Evolutionary conservation across 2,329 filamentous ascomycete genomes (phyloP).

Genomic region (Epichloe festucae): DNA sequence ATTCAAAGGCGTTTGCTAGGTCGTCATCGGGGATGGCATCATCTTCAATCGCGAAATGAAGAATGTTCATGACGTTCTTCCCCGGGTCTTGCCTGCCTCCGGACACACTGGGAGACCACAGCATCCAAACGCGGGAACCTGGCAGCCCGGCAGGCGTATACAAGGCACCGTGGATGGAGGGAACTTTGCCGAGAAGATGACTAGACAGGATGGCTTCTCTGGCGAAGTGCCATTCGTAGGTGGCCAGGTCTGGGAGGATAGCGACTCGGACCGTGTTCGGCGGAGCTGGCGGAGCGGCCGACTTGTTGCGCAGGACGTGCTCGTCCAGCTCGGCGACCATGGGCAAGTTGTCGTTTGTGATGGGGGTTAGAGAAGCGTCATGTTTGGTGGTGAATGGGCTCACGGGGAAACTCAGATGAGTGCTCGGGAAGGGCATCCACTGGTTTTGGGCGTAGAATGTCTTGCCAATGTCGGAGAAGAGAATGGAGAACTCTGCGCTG

Average conservation of each 20-base stretch:
- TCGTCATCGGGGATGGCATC: constrained; percentile 24
- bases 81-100: constrained; percentile 36
- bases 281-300: constrained; percentile 21
- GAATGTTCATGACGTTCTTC: constrained; percentile 55
- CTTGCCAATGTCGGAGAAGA: constrained; percentile 82
- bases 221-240: constrained; percentile 47
- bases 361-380: constrained; percentile 17
- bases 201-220: constrained; percentile 68
- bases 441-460: constrained; percentile 65
- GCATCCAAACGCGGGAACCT: constrained; percentile 54
- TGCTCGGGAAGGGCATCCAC: constrained; percentile 63
- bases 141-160: constrained; percentile 33
- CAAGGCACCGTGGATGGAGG: constrained; percentile 58
- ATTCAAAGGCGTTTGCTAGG: constrained; percentile 41
- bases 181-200: constrained; percentile 43
- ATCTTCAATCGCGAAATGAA: constrained; percentile 56
- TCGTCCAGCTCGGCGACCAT: constrained; percentile 53
- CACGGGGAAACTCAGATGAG: constrained; percentile 51
- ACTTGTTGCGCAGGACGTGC: constrained; percentile 38
- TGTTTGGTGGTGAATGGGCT: constrained; percentile 14
- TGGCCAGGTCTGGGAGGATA: constrained; percentile 19
- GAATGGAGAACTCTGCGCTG: constrained; percentile 52
- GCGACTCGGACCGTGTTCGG: constrained; percentile 20
- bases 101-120: constrained; percentile 59
- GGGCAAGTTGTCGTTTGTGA: constrained; percentile 49